Evolutionary conservation across 2,329 filamentous ascomycete genomes (phyloP), one percentile per base, ranked within the genome.

Genomic region (Aspergillus pseudonomiae): DNA sequence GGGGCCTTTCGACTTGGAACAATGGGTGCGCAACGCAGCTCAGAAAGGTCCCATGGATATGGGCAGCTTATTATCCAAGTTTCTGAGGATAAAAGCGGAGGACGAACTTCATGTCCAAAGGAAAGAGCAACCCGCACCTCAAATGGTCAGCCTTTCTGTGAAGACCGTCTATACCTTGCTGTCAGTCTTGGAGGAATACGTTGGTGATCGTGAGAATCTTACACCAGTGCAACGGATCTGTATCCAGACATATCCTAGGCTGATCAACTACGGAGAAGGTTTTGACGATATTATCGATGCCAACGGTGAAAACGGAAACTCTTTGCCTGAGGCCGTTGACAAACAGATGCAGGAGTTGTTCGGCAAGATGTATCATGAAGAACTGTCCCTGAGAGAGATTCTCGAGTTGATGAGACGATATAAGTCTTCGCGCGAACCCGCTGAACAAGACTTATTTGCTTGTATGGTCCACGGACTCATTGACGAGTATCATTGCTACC

Each of bases 391-490:
- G 21, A 88, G 92, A 61, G 88, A 92, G 60, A 91, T 99, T 67
- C 91, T 99, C 58, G 89, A 91, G 65, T 87, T 93, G 45, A 86
- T 99, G 72, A 89, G 93, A 67, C 86, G 87, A 61, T 96, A 97
- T 81, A 98, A 99, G 77, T 89, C 89, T 61, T 98, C 96, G 0
- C 88, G 88, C 55, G 91, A 95, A 64, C 86, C 92, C 1, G 82
- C 90, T 19, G 93, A 97, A 65, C 95, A 98, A 76, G 95, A 99
- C 75, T 86, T 97, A 7, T 99, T 99, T 75, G 92, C 94, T 16
- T 97, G 94, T 80, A 99, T 99, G 93, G 96, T 99, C 41, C 94
- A 97, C 73, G 95, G 95, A 0, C 83, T 99, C 4, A 97, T 99
- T 71, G 95, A 99, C 71, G 95, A 99, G 80, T 99, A 97, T 76